Conservation (phyloP, 768 basidiomycete genomes). For the Pseudohyphozyma bogoriensis region DNA sequence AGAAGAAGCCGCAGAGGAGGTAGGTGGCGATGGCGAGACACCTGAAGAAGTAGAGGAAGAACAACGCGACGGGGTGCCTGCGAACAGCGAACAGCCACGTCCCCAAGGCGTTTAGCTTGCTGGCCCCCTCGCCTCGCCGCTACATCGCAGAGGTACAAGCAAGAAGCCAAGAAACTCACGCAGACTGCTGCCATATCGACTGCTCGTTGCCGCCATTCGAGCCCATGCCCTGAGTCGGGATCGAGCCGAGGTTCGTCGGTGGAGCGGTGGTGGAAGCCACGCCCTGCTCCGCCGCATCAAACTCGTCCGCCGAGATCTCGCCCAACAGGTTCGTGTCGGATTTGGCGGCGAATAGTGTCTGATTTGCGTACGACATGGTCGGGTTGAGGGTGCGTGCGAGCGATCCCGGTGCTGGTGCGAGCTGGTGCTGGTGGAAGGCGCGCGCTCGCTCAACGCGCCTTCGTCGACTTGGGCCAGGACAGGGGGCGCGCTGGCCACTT, state of each 20-base stretch:
- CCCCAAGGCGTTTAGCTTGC: background rate
- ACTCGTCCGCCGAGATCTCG: slow-evolving; percentile 21
- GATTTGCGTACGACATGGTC: no score
- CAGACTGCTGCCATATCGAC: slow-evolving; percentile 1
- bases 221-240: background rate
- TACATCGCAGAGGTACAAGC: background rate
- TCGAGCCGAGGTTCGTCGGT: background rate
- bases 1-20: slow-evolving; percentile 66
- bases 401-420: no score
- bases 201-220: background rate
- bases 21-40: slow-evolving; percentile 81
- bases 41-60: slow-evolving; percentile 81
- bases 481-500: background rate
- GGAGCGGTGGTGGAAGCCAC: background rate
- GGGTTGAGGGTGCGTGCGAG: slow-evolving; percentile 23
- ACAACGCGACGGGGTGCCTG: slow-evolving; percentile 56
- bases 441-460: background rate
- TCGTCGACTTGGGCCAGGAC: background rate
- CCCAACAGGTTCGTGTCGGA: slow-evolving; percentile 13
- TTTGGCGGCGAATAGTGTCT: no score
- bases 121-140: background rate
- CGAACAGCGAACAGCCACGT: slow-evolving; percentile 2
- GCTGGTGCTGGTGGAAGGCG: background rate
- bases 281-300: background rate
- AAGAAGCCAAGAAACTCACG: background rate